Evolutionary conservation across 1,139 yeast genomes (phyloP).

Genomic region (Candida buenavistaensis): DNA sequence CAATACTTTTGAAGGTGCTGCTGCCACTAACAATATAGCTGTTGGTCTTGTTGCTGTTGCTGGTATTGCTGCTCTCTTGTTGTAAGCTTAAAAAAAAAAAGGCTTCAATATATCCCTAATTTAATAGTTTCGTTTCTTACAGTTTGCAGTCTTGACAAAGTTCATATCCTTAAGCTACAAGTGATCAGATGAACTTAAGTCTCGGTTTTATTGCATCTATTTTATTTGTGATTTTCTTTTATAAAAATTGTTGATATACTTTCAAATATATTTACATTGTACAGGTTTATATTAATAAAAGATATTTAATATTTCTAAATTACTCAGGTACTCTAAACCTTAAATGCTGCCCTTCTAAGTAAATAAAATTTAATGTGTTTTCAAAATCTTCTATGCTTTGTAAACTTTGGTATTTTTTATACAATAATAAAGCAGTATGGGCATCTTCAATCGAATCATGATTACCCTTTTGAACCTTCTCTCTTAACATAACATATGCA

Average conservation of each 20-base stretch:
- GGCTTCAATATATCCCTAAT: too few relatives aligned
- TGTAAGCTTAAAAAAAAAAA: conserved; percentile 27
- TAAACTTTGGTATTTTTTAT: conserved; percentile 65
- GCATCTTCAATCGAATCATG: conserved; percentile 99
- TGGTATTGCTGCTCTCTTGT: conserved; percentile 45
- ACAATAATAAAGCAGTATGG: conserved; percentile 74
- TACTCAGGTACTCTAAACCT: conserved; percentile 43
- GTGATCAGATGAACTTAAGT: background rate
- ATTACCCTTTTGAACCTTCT: conserved; percentile 84
- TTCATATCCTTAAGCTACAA: too few relatives aligned
- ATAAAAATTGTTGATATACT: too few relatives aligned
- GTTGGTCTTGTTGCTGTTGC: conserved; percentile 45
- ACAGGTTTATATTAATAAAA: background rate
- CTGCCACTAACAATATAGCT: conserved; percentile 25
- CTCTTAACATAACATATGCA: conserved; percentile 74
- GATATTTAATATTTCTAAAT: background rate
- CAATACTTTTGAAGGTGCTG: conserved; percentile 30
- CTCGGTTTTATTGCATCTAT: background rate
- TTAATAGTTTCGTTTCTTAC: conserved; percentile 46
- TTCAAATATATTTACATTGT: background rate
- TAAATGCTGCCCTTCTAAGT: conserved; percentile 66
- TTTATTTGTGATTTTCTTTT: background rate
- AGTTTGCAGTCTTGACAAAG: conserved; percentile 29
- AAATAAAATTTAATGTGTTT: conserved; percentile 60
- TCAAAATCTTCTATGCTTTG: conserved; percentile 60